Evolutionary conservation across 2,329 filamentous ascomycete genomes (phyloP), one percentile per base, ranked within the genome.

Genomic region (Xylariomycetidae sp.): DNA sequence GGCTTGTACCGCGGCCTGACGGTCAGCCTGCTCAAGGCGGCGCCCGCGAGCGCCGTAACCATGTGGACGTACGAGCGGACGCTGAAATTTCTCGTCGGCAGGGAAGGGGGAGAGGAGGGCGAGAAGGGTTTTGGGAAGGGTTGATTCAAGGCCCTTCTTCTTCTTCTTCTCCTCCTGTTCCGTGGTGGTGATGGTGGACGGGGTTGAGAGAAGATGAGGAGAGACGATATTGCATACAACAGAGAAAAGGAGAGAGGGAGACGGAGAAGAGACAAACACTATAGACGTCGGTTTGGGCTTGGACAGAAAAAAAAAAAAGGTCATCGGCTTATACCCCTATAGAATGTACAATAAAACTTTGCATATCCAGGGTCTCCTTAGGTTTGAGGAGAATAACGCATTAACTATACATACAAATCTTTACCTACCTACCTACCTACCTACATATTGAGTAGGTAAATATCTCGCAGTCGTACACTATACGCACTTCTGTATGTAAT

Each of bases 51-150:
- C 58, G 88, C 89, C 6, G 78, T 95, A 19, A 96, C 89, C 0
- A 86, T 96, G 70, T 96, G 88, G 88, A 94, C 87, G 2, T 96
- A 95, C 61, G 89, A 95, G 65, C 70, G 82, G 52, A 75, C 75
- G 13, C 65, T 96, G 63, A 73, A 68, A 31, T 46, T 77, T 15
- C 64, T 90, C 40, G 64, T 70, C 19, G 50, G 49, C 13, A 40
- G 19, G 27, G 18, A 34, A 42, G 61, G 65, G 37, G 57, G 61
- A 27, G 49, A 56, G 33, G 57, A 59, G 15, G 38, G 22, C 27
- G 22, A 31, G 13, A 33, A 47, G 23, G 28, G 20, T 23, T 8
- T 23, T 8, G 8, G 20, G n/a, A 23, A n/a, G n/a, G n/a, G n/a
- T n/a, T n/a, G n/a, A n/a, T n/a, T n/a, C n/a, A n/a, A n/a, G n/a